Conservation (phyloP, 225 moss, liverwort and hornwort genomes). For the Straminergon stramineum region DNA sequence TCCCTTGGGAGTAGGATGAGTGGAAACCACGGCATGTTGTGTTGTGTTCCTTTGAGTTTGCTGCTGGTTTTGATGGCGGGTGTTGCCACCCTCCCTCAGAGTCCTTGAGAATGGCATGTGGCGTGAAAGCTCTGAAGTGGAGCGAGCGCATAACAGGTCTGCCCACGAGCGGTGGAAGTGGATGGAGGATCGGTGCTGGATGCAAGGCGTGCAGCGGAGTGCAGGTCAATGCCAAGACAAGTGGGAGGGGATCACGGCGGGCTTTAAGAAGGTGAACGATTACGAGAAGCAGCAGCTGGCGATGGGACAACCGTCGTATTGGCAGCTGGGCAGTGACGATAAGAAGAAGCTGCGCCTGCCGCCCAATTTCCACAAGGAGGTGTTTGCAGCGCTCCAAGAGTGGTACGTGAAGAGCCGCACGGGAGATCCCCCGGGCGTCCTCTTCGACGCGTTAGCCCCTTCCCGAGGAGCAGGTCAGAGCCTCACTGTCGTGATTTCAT, state of each 20-base stretch:
- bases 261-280: constrained; percentile 92
- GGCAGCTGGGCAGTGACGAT: constrained; percentile 87
- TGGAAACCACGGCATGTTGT: neutral
- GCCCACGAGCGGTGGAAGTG: constrained; percentile 93
- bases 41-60: neutral
- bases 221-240: constrained; percentile 94
- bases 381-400: constrained; percentile 73
- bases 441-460: constrained; percentile 66
- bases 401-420: constrained; percentile 94
- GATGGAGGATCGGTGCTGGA: constrained; percentile 98
- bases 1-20: neutral
- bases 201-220: constrained; percentile 80
- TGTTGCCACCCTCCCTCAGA: constrained; percentile 29
- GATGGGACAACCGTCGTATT: constrained; percentile 69
- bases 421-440: constrained; percentile 55
- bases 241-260: constrained; percentile 93
- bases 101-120: constrained; percentile 47
- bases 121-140: constrained; percentile 50
- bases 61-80: neutral
- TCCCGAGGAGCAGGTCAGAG: constrained; percentile 44
- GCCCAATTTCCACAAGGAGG: constrained; percentile 92
- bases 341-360: constrained; percentile 83
- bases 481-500: neutral
- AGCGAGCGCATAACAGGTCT: constrained; percentile 56
- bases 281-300: constrained; percentile 78